phyloP scores from a whole-genome alignment of 2,329 filamentous ascomycete genomes.

The Rhynchosporium secalis region DNA sequence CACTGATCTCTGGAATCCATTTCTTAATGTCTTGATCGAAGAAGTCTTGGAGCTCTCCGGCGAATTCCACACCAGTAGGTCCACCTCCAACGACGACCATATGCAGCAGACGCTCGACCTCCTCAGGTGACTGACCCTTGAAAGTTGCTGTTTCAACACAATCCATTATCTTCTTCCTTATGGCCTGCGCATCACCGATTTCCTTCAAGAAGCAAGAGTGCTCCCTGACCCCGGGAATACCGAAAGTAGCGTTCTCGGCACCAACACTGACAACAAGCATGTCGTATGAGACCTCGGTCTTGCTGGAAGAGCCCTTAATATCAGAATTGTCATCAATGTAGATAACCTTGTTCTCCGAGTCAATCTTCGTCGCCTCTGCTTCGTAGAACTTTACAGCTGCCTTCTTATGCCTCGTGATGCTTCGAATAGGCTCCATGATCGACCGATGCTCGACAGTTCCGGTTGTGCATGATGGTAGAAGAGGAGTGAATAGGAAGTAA shows the following conservation, averaged over 20 bases:
- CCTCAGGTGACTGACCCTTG: constrained; percentile 88
- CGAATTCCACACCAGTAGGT: constrained; percentile 96
- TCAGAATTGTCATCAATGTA: constrained; percentile 91
- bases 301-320: constrained; percentile 76
- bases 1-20: constrained; percentile 92
- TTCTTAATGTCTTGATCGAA: constrained; percentile 98
- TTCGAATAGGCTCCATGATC: constrained; percentile 98
- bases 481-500: constrained; percentile 99
- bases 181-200: constrained; percentile 91
- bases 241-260: constrained; percentile 97
- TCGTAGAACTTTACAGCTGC: constrained; percentile 95
- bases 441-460: constrained; percentile 98
- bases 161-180: constrained; percentile 99
- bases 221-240: constrained; percentile 92
- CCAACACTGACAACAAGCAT: constrained; percentile 98
- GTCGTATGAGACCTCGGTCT: constrained; percentile 93
- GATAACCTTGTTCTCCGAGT: constrained; percentile 85
- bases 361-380: constrained; percentile 93
- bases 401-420: constrained; percentile 94
- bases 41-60: constrained; percentile 97
- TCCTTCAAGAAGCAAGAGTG: constrained; percentile 98
- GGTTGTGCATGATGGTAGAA: constrained; percentile 95
- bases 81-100: constrained; percentile 96
- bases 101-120: constrained; percentile 91
- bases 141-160: constrained; percentile 98